Conservation (phyloP, 2,329 filamentous ascomycete species). For the Phaeosphaeriaceae sp. region DNA sequence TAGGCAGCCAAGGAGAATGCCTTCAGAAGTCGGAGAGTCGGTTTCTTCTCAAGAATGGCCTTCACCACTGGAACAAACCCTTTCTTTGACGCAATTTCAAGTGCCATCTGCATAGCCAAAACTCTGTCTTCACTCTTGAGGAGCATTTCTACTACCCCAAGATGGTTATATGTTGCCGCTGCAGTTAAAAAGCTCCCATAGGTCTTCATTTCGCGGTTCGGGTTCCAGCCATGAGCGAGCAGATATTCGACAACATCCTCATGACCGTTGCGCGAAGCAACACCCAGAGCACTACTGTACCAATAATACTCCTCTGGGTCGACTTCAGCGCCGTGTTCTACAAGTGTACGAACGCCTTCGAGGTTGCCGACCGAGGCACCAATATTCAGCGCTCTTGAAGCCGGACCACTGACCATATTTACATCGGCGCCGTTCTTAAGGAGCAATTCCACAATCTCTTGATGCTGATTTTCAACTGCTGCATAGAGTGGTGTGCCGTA, state of each 20-base stretch:
- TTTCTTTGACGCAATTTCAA: constrained; percentile 25
- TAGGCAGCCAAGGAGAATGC: constrained; percentile 26
- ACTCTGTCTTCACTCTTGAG: constrained; percentile 22
- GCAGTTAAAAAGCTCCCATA: constrained; percentile 27
- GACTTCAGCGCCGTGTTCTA: constrained; percentile 24
- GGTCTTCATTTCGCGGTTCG: constrained; percentile 21
- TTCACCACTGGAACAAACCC: constrained; percentile 23
- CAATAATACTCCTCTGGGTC: constrained; percentile 29
- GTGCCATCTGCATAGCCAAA: constrained; percentile 26
- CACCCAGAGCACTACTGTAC: constrained; percentile 27
- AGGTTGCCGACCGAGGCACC: constrained; percentile 25
- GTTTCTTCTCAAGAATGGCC: constrained; percentile 19
- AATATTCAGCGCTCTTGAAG: constrained; percentile 22
- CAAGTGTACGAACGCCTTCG: constrained; percentile 20
- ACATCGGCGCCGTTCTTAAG: constrained; percentile 18
- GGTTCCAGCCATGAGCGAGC: constrained; percentile 23
- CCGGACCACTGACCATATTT: constrained; percentile 19
- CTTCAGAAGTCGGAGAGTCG: constrained; percentile 20
- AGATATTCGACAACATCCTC: constrained; percentile 23
- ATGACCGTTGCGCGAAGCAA: constrained; percentile 25
- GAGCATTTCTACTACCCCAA: constrained; percentile 23
- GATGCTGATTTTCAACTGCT: constrained; percentile 15
- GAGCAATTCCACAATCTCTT: constrained; percentile 16
- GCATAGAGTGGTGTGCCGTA: constrained; percentile 26
- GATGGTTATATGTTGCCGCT: constrained; percentile 31